Base-by-base conservation (phyloP, 495 filamentous ascomycete genomes). In the Extremus antarcticus region DNA sequence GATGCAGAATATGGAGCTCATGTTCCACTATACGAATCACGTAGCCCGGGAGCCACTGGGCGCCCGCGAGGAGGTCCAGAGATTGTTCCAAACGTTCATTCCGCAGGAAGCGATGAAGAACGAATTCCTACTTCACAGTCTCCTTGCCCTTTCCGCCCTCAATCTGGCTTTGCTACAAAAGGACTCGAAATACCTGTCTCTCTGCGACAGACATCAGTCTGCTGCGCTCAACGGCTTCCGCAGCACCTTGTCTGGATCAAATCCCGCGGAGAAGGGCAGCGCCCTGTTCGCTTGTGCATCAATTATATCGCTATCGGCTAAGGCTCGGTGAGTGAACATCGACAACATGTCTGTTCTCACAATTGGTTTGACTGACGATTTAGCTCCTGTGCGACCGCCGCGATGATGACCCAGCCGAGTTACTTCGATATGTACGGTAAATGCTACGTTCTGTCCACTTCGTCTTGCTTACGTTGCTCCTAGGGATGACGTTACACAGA, bases 1-100 rank as follows among this genome's bases (percentile, higher is more conserved):
- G 56, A 50, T 59, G 41, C 51, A 56, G 24, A 52, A 59, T 24
- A 53, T 62, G 50, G 56, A 59, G 43, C 56, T 62, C 1, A 58
- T 62, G 55, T 47, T 59, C 43, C 47, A 62, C 43, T 62, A 59
- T 41, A 43, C 2, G 17, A 41, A 11, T 23, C 16, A 38, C 20
- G 19, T 57, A 15, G 17, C 23, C 24, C 32, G 41, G 22, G 25
- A 39, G n/a, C 19, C 25, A 15, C 13, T 35, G 13, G 11, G 51
- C 20, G 41, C 19, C 7, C 40, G 50, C 40, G 11, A 35, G n/a
- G 40, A 58, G 19, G 22, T 58, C 16, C 23, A 20, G 11, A 10
- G 21, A 4, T 22, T 61, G 9, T 64, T 51, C 54, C 20, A 32
- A 23, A 25, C 43, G 3, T 15, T 16, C 25, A 49, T 61, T 3